Conservation (phyloP, 148 eudicot species). For the Rheum nobile region DNA sequence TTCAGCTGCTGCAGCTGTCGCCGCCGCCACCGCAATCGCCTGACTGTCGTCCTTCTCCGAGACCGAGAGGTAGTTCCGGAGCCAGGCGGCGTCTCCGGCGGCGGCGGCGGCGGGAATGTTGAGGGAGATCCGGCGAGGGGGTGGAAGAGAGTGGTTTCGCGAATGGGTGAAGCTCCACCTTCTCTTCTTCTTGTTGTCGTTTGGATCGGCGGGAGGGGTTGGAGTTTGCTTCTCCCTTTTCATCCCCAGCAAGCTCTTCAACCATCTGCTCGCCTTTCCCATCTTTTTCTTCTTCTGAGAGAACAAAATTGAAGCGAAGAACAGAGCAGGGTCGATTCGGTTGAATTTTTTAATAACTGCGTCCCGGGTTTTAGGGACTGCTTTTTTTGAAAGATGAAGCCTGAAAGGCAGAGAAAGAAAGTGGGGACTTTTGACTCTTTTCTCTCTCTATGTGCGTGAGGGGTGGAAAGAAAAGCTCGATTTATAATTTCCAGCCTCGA, state of each 20-base stretch:
- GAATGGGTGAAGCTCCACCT: constrained; percentile 49
- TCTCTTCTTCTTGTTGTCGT: constrained; percentile 25
- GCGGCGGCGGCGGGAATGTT: not conserved
- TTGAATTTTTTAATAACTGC: too few relatives aligned
- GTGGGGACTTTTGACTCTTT: too few relatives aligned
- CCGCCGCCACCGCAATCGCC: constrained; percentile 85
- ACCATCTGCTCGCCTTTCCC: constrained; percentile 82
- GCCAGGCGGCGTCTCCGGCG: constrained; percentile 24
- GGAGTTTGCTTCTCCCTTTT: constrained; percentile 40
- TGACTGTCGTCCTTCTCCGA: constrained; percentile 38
- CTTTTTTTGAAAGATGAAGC: too few relatives aligned
- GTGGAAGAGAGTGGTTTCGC: constrained; percentile 12
- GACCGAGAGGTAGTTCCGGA: constrained; percentile 28
- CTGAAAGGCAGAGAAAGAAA: too few relatives aligned
- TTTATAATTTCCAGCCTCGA: too few relatives aligned
- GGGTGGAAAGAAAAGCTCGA: too few relatives aligned
- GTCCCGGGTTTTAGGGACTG: too few relatives aligned
- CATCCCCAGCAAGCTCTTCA: constrained; percentile 60
- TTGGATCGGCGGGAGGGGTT: not conserved
- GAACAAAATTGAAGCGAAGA: too few relatives aligned
- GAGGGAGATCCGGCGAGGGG: constrained; percentile 13
- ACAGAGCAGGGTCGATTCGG: too few relatives aligned
- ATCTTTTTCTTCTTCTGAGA: constrained; percentile 13
- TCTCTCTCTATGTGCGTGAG: too few relatives aligned
- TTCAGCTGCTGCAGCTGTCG: constrained; percentile 82